Conservation (phyloP, 352 stramenopile genomes). For the Pythium graminicola region DNA sequence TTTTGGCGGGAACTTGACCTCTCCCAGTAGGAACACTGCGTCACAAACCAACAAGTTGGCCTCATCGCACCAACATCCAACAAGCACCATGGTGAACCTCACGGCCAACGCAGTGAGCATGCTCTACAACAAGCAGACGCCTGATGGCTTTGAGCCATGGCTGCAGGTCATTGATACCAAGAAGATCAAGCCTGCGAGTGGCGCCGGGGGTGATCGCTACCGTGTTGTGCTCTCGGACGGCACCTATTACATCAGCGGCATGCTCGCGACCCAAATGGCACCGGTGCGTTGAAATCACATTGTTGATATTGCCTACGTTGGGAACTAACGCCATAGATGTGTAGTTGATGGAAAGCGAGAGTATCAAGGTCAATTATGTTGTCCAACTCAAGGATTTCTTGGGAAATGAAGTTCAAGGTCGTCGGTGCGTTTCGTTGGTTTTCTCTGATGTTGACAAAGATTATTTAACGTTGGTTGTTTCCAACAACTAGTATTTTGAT, state of each 20-base stretch:
- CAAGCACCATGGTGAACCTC: slow-evolving; percentile 65
- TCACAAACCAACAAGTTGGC: slow-evolving; percentile 12
- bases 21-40: background rate
- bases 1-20: slow-evolving; percentile 20
- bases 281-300: slow-evolving; percentile 31
- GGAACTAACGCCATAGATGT: background rate
- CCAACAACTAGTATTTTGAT: slow-evolving; percentile 67
- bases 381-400: slow-evolving; percentile 82
- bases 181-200: slow-evolving; percentile 80
- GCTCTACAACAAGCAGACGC: slow-evolving; percentile 81
- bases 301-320: background rate
- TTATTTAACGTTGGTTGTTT: too few relatives aligned
- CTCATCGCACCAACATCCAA: slow-evolving; percentile 5
- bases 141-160: slow-evolving; percentile 82
- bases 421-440: slow-evolving; percentile 27
- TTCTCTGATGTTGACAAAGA: slow-evolving; percentile 3
- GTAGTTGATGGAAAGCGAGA: slow-evolving; percentile 79
- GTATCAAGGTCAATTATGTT: slow-evolving; percentile 77
- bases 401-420: slow-evolving; percentile 76
- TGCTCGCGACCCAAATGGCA: slow-evolving; percentile 78
- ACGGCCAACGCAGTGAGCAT: slow-evolving; percentile 77
- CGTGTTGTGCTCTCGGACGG: slow-evolving; percentile 79
- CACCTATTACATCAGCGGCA: slow-evolving; percentile 76
- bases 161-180: slow-evolving; percentile 85
- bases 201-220: slow-evolving; percentile 70